Base-by-base conservation (phyloP, 257 asterid species). In the Hygrophila difformis region DNA sequence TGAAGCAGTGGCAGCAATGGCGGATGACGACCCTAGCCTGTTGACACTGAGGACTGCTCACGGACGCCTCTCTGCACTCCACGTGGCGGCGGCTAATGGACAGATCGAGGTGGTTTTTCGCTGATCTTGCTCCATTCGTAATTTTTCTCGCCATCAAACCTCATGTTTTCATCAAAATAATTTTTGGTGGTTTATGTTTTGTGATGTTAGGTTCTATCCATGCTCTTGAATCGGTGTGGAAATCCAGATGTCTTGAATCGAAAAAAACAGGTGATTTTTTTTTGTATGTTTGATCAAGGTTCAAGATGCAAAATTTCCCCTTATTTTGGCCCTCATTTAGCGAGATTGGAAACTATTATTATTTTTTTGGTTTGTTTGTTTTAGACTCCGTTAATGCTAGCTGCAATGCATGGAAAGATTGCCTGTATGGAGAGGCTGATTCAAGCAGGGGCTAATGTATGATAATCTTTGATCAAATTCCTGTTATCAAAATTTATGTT, bases 331-430 rank as follows among this genome's bases (percentile, higher is more conserved):
- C n/a, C n/a, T n/a, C n/a, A n/a, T n/a, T n/a, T n/a, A n/a, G n/a
- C n/a, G n/a, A n/a, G n/a, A n/a, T n/a, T n/a, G n/a, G n/a, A n/a
- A n/a, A n/a, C n/a, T 15, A 12, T 20, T 10, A 2, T 15, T 47
- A 12, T 18, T 43, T 18, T 22, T 2, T 18, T 18, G 31, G 48
- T 58, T 8, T 54, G 60, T 28, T 73, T 68, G 56, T 26, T 44
- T 59, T 65, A 82, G 94, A 76, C 96, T 26, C 92, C 96, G 63
- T 66, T 82, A 68, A 86, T 82, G 96, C 63, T 86, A 51, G 96
- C 92, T 64, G 92, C 94, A 16, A 78, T 82, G 69, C 76, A 76
- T 49, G 96, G 94, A 43, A 70, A 77, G 40, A 49, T 60, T 48
- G 64, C 84, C n/a, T 86, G 87, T 17, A 77, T 70, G 63, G 81